Conservation (phyloP, 345 rosid species). For the Noccaea bulbosa region DNA sequence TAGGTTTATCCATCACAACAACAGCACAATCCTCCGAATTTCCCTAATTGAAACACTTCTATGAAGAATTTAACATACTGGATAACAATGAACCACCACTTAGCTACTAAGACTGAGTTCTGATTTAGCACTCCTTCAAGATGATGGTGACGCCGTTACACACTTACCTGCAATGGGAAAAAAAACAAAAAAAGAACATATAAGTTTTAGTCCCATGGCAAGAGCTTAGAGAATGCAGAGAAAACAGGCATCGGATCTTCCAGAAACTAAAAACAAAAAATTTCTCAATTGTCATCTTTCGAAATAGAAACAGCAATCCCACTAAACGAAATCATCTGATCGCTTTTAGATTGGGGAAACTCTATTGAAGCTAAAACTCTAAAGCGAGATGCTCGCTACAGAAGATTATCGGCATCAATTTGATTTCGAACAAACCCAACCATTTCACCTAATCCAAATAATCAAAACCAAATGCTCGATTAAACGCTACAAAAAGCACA, state of each 20-base stretch:
- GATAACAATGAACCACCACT: neutral
- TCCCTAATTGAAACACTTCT: neutral
- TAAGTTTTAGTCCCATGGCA: neutral
- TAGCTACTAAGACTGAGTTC: neutral
- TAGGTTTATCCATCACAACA: constrained; percentile 55
- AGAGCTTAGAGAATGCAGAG: neutral
- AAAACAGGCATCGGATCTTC: neutral
- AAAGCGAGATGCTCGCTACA: neutral
- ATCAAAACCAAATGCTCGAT: constrained; percentile 20
- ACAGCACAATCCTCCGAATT: constrained; percentile 15
- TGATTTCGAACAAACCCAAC: constrained; percentile 16
- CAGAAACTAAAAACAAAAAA: neutral
- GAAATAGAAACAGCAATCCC: neutral
- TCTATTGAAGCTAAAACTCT: neutral
- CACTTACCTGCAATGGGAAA: constrained; percentile 22
- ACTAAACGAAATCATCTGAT: neutral
- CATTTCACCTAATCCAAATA: constrained; percentile 6
- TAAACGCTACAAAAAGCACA: neutral
- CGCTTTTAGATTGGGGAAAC: neutral
- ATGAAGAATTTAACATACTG: constrained; percentile 4
- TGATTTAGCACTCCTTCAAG: constrained; percentile 19
- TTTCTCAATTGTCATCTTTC: neutral
- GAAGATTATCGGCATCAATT: neutral
- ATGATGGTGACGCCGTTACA: neutral
- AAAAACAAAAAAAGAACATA: constrained; percentile 4